Base-by-base conservation (phyloP, 306 rosid species). In the Trifolium repens region DNA sequence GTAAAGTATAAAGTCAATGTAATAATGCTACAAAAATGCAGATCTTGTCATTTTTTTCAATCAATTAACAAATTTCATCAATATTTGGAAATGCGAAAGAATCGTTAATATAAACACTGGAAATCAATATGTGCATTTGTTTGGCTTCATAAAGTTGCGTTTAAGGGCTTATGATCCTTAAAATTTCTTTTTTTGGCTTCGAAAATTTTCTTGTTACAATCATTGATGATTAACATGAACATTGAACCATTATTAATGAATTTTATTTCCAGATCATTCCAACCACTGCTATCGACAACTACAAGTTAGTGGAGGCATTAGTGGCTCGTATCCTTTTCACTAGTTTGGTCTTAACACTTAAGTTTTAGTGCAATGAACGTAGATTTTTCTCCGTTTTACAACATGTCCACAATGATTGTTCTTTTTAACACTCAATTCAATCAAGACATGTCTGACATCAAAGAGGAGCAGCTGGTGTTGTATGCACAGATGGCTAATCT, bases 401-500 rank as follows among this genome's bases (percentile, higher is more conserved):
- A 34, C 54, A 53, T 67, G 27, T 75, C 58, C 42, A 50, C 58
- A 27, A 22, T 61, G 65, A 35, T 84, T 85, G 91, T 88, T 83
- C 61, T 70, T 26, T 77, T 74, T 81, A 86, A 80, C 82, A 64
- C 66, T 46, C 69, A 63, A 42, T 75, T 73, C 60, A 73, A 24
- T 60, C 37, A 78, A 94, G 98, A 91, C 81, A 86, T 91, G 85
- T 81, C 93, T 57, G 89, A 81, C 53, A 85, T 91, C 73, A 88
- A 80, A 52, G 89, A 91, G 89, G 85, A 83, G 83, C 97, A 77
- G 81, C 76, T 91, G 76, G 85, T 91, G 82, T 80, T 91, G 75
- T 94, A 90, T 57, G 96, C 94, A 64, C 98, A 91, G 85, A 94
- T 91, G 96, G 97, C 93, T 71, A 94, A 89, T 85, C 94, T 94